Base-by-base conservation (phyloP, 106 monocot genomes). In the Dioscorea zingiberensis region DNA sequence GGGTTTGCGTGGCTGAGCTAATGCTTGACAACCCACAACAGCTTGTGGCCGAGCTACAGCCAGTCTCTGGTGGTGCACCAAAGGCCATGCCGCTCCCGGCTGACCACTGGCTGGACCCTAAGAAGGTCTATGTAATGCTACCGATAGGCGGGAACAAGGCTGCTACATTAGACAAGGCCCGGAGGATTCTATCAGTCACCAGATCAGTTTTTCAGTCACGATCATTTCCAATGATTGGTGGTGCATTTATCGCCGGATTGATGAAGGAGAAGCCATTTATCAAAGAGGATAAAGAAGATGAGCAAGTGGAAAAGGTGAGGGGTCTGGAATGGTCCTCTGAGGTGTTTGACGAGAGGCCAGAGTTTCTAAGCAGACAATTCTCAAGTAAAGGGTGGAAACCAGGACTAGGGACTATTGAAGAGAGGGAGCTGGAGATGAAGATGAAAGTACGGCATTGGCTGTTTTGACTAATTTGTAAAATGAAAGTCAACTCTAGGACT, bases 21-120 rank as follows among this genome's bases (percentile, higher is more conserved):
- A 91, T 91, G 91, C 78, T 91, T 24, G 83, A 91, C 21, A 70
- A 87, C 67, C 84, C 91, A 13, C 38, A 57, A 14, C 75, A 87
- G 17, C 70, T 73, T 64, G 87, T 91, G 25, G 38, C 80, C 60
- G 81, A 88, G 30, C 66, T 71, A 56, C 64, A 44, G 25, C 49
- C 44, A 3, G 47, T 78, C 53, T 16, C 63, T n/a, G 25, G 25
- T 4, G 47, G 48, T 26, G 25, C 38, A 45, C 51, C 65, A 10
- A 78, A 66, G 56, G 60, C 69, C 3, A 23, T 54, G 7, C 80
- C 80, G 2, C 55, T 83, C 53, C 84, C 80, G 0, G 78, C 84
- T 13, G 84, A 84, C 30, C 49, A 78, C 25, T 46, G 49, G 53
- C 56, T 84, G 48, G 70, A 78, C 26, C 13, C 47, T 3, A 38